Evolutionary conservation across 2,329 filamentous ascomycete genomes (phyloP), one percentile per base, ranked within the genome.

Genomic region (Gnomoniopsis smithogilvyi): DNA sequence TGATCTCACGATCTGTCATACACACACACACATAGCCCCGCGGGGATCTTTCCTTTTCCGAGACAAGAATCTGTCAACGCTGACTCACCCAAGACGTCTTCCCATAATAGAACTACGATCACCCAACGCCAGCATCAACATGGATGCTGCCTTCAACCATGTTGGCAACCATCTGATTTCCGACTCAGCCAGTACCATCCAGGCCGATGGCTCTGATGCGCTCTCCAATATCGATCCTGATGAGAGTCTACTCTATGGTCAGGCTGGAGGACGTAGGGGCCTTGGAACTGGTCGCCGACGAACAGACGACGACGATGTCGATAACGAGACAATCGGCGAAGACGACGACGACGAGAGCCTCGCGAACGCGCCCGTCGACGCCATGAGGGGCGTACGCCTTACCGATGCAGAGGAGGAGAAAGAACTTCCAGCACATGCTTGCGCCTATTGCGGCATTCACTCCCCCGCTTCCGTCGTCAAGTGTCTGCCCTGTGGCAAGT

Each of bases 401-500:
- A 71, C 80, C 73, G 73, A 80, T 64, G 61, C 80, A 11, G 91
- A 96, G 66, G 92, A 96, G 70, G 91, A 96, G 67, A 93, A 93
- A 69, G 92, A 96, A 74, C 85, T 98, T 56, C 95, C 95, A 26
- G 80, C 91, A 63, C 95, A 99, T 79, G 95, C 96, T 65, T 99
- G 94, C 89, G 91, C 93, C 87, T 97, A 97, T 75, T 99, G 95
- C 73, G 95, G 95, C 61, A 99, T 99, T 64, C 95, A 99, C 78
- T 96, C 96, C 60, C 89, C 95, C 2, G 89, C 90, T 71, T 95
- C 90, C 65, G 96, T 99, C 59, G 95, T 99, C 67, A 98, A 97
- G 77, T 99, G 95, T 71, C 82, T 99, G 62, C 84, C 88, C 62
- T 99, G 95, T 80, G 94, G 86, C 79, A 99, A 98, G 73, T 99